phyloP scores from a whole-genome alignment of 2,329 filamentous ascomycete genomes.

The Phialophora expanda region DNA sequence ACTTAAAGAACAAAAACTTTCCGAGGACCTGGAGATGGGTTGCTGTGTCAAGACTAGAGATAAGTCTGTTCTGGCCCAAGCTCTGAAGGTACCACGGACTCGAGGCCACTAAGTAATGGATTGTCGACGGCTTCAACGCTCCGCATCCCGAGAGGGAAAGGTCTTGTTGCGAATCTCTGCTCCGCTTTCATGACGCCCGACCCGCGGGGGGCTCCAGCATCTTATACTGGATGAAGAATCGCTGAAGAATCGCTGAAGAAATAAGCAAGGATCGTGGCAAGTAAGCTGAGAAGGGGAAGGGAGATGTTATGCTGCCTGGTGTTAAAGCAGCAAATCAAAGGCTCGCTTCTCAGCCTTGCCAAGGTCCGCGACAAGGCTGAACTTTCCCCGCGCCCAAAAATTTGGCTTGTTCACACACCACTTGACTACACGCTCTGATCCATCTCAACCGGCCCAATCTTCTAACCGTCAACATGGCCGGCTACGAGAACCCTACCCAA shows the following conservation, averaged over 20 bases:
- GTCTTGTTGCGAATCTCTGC: neutral
- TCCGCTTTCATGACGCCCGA: neutral
- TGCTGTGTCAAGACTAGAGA: neutral
- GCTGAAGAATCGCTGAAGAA: neutral
- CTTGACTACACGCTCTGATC: neutral
- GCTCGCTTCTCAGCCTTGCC: slow-evolving; percentile 2
- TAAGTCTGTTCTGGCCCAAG: neutral
- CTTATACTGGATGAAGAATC: neutral
- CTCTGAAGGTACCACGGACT: neutral
- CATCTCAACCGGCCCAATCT: neutral
- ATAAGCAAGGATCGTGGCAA: slow-evolving; percentile 20
- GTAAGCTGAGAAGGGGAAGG: slow-evolving; percentile 11
- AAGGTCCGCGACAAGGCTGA: slow-evolving; percentile 8
- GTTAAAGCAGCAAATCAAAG: neutral
- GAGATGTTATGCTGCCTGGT: neutral
- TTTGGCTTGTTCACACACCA: neutral
- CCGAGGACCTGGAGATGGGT: neutral
- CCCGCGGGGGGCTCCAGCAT: neutral
- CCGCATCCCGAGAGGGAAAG: neutral
- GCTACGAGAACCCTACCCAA: slow-evolving; percentile 75
- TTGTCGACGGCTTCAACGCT: neutral
- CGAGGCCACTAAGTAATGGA: neutral
- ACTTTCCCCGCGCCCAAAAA: slow-evolving; percentile 17
- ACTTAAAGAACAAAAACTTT: neutral
- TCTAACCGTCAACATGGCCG: slow-evolving; percentile 3